phyloP scores from a whole-genome alignment of 2,329 filamentous ascomycete genomes.

The Fusarium tjaetaba region DNA sequence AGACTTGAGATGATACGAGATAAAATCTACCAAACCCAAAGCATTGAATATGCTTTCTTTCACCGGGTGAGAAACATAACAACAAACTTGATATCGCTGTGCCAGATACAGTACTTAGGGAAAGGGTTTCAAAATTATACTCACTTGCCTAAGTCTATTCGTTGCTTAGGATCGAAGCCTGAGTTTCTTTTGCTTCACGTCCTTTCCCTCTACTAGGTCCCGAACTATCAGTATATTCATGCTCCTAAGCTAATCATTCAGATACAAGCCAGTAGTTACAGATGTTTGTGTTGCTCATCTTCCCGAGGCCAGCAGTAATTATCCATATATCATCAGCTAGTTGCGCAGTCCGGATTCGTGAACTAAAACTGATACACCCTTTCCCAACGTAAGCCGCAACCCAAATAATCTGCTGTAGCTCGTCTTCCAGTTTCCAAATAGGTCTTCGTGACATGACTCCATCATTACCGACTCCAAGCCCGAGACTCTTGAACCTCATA shows the following conservation, averaged over 20 bases:
- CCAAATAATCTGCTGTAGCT: accelerated
- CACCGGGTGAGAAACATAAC: accelerated
- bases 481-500: background rate
- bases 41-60: background rate
- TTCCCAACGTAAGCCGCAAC: accelerated
- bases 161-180: accelerated
- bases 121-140: background rate
- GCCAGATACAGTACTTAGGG: background rate
- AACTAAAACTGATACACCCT: accelerated
- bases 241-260: background rate
- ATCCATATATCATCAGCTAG: background rate
- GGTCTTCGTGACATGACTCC: accelerated
- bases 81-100: too few species aligned
- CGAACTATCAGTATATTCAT: background rate
- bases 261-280: background rate
- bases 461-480: background rate
- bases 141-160: background rate
- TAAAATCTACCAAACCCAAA: background rate
- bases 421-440: accelerated
- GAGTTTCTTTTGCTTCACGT: background rate
- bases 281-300: background rate
- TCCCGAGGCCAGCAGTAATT: background rate
- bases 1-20: background rate
- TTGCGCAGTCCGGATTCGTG: accelerated
- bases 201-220: too few species aligned